Evolutionary conservation across 2,329 filamentous ascomycete genomes (phyloP).

Genomic region (Coccinonectria pachysandricola): DNA sequence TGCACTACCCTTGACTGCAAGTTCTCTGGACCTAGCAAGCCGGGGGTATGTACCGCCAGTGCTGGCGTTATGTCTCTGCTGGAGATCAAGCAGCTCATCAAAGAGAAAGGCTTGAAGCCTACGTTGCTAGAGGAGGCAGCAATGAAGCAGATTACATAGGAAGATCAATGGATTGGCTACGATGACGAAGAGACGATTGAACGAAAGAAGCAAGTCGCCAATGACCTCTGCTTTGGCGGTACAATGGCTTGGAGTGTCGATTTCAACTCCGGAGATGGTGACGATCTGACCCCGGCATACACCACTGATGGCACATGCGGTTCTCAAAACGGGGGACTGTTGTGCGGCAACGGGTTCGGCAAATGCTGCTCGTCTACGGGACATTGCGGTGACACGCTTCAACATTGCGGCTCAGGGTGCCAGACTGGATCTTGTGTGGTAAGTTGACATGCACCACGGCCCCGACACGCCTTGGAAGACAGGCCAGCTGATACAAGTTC

Average conservation of each 20-base stretch:
- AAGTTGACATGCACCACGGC: no score
- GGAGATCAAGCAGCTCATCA: constrained; percentile 23
- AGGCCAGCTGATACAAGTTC: no score
- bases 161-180: constrained; percentile 17
- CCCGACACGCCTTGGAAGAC: no score
- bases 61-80: constrained; percentile 20
- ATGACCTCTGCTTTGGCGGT: constrained; percentile 8
- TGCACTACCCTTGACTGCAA: constrained; percentile 18
- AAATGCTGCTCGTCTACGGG: constrained; percentile 1
- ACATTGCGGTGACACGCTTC: constrained; percentile 6
- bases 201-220: constrained; percentile 7
- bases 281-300: background rate
- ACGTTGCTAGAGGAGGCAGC: constrained; percentile 4
- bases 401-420: no score
- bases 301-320: constrained; percentile 5
- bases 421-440: no score
- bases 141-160: constrained; percentile 12
- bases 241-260: constrained; percentile 12
- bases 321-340: constrained; percentile 4
- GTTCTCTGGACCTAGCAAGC: constrained; percentile 15
- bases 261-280: constrained; percentile 3
- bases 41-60: constrained; percentile 18
- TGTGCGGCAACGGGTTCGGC: constrained; percentile 4
- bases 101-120: constrained; percentile 9
- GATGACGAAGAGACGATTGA: constrained; percentile 18